Evolutionary conservation across 495 filamentous ascomycete genomes (phyloP), one percentile per base, ranked within the genome.

Genomic region (Corynascus novoguineensis): DNA sequence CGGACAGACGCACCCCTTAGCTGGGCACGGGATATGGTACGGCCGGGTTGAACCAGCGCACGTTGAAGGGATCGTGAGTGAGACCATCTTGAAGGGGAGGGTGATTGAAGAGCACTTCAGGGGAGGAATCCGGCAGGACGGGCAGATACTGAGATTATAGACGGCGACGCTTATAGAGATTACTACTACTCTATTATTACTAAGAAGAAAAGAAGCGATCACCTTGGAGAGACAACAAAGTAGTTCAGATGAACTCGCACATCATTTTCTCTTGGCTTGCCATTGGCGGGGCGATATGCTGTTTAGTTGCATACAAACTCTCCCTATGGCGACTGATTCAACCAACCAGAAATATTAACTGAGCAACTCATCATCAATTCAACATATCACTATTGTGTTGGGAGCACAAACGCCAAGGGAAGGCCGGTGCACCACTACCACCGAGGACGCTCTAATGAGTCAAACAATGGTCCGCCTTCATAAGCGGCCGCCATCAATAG

Each of bases 11-110:
- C 77, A 83, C 69, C 77, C 83, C 19, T 70, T 95, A 56, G 86
- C 84, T 1, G 92, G 92, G 1, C 83, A 82, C 64, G 92, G 92
- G 0, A 85, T 97, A 31, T 97, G 92, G 92, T 97, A 97, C 73
- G 92, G 91, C 1, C 75, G 92, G 44, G 85, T 97, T 22, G 87
- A 89, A 65, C 90, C 92, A 0, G 83, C 77, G 56, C 85, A 97
- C 73, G 90, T 96, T 1, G 85, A 93, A 64, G 90, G 91, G 0
- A 83, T 97, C 45, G 81, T 97, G 11, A 69, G 83, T 17, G 88
- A 92, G 76, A 97, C 92, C 1, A 76, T 97, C 3, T 35, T 84
- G 29, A 75, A 80, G 9, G 89, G 92, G 4, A 84, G 71, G 42
- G 80, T 97, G 9, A 80, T 97, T 28, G 73, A 73, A 9, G 89